Conservation (phyloP, 495 filamentous ascomycete genomes). For the Pseudotulostoma volvatum region DNA sequence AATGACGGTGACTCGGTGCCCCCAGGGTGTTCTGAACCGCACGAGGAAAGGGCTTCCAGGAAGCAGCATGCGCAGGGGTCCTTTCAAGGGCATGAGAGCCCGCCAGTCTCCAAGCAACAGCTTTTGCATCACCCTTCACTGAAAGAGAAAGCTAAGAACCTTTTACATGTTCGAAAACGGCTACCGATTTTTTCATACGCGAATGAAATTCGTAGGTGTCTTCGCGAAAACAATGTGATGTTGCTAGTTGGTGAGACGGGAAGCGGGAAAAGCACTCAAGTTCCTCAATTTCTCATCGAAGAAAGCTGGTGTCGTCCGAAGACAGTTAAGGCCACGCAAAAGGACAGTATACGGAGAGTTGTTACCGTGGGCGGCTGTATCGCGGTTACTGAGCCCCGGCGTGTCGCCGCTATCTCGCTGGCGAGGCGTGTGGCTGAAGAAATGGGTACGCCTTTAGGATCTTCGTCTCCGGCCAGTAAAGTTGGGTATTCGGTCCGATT, state of each 20-base stretch:
- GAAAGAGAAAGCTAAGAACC: conserved; percentile 27
- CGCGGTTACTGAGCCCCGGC: conserved; percentile 84
- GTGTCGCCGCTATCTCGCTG: conserved; percentile 88
- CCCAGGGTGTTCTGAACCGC: no score
- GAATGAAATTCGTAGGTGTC: conserved; percentile 45
- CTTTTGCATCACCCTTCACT: conserved; percentile 12
- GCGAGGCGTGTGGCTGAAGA: conserved; percentile 80
- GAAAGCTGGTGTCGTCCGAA: conserved; percentile 61
- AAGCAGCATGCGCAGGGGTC: no score
- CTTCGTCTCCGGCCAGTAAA: conserved; percentile 43
- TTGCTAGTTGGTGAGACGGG: conserved; percentile 88
- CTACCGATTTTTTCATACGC: conserved; percentile 71
- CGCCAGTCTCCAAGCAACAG: no score
- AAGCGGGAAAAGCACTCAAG: conserved; percentile 91
- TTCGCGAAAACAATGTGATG: conserved; percentile 58
- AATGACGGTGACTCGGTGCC: no score
- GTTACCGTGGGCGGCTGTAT: conserved; percentile 65
- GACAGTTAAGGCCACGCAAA: conserved; percentile 28
- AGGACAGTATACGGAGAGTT: conserved; percentile 27
- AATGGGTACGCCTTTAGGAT: conserved; percentile 66
- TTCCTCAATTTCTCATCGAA: conserved; percentile 73
- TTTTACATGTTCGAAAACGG: conserved; percentile 39
- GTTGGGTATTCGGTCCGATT: conserved; percentile 94
- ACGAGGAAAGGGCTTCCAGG: no score
- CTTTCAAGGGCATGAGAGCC: no score